A percentile compares a stretch with the other conserved stretches of the same genome.
These are phyloP conservation scores for Metschnikowia gruessii DNA, from an alignment of 805 yeast species.

Conservation along the genomic window DNA sequence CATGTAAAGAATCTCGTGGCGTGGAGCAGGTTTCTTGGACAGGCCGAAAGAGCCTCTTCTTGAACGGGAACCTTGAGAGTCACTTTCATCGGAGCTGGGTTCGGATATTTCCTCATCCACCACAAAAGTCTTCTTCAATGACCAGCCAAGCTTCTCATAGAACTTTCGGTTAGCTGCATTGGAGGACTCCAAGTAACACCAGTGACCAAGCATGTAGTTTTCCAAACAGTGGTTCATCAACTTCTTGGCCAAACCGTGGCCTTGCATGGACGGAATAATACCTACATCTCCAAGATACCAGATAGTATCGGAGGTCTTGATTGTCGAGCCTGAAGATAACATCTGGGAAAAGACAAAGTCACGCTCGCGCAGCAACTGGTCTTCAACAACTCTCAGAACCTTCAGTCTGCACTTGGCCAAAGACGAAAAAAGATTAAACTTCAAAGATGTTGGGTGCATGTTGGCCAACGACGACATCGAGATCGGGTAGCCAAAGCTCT, in stretches of 20 bases:
- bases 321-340: slow-evolving; percentile 26
- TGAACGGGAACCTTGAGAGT: slow-evolving; percentile 9
- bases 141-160: slow-evolving; percentile 53
- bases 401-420: slow-evolving; percentile 48
- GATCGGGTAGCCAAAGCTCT: slow-evolving; percentile 21
- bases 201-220: slow-evolving; percentile 38
- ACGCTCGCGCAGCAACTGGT: slow-evolving; percentile 44
- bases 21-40: slow-evolving; percentile 2
- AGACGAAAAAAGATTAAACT: slow-evolving; percentile 36
- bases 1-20: slow-evolving; percentile 17
- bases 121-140: slow-evolving; percentile 31
- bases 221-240: slow-evolving; percentile 50
- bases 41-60: slow-evolving; percentile 15
- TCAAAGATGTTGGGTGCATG: slow-evolving; percentile 33
- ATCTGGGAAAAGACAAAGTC: slow-evolving; percentile 34
- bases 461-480: slow-evolving; percentile 23
- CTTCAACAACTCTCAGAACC: slow-evolving; percentile 49
- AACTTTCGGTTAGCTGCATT: slow-evolving; percentile 52
- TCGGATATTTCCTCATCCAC: slow-evolving; percentile 25
- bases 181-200: slow-evolving; percentile 54
- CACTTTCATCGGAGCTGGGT: slow-evolving; percentile 18
- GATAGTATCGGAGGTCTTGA: slow-evolving; percentile 34
- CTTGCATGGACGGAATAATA: slow-evolving; percentile 54
- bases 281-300: slow-evolving; percentile 64
- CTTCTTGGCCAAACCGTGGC: slow-evolving; percentile 55